Conservation (phyloP, 495 filamentous ascomycete genomes). For the Podospora pseudoanserina region DNA sequence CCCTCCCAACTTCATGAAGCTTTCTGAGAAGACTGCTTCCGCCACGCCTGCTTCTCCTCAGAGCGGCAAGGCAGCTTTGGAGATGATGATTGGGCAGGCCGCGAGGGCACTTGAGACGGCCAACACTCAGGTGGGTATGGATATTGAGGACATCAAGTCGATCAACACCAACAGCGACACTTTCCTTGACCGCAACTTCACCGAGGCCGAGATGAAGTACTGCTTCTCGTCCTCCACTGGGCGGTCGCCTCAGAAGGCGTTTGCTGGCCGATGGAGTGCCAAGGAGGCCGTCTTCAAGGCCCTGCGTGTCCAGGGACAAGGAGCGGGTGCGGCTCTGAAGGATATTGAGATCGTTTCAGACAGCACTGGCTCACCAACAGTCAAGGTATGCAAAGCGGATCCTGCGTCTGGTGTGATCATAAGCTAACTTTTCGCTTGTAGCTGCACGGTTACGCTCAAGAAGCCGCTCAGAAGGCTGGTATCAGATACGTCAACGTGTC, state of each 20-base stretch:
- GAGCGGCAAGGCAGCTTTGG: conserved; percentile 59
- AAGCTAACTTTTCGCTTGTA: conserved; percentile 46
- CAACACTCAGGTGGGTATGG: conserved; percentile 85
- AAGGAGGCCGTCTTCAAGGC: conserved; percentile 99
- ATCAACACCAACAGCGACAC: conserved; percentile 91
- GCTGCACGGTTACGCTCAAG: conserved; percentile 80
- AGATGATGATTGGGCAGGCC: conserved; percentile 52
- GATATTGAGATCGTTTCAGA: conserved; percentile 90
- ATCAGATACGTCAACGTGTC: conserved; percentile 85
- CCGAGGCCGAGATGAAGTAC: conserved; percentile 72
- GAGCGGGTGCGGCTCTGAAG: conserved; percentile 82
- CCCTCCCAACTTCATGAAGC: conserved; percentile 59
- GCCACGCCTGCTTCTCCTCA: background rate
- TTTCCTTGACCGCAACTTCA: conserved; percentile 95
- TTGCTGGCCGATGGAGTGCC: conserved; percentile 90
- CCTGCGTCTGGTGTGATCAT: conserved; percentile 2
- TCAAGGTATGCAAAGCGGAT: conserved; percentile 62
- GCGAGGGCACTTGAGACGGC: conserved; percentile 64
- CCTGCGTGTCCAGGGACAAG: conserved; percentile 80
- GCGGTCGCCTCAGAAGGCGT: conserved; percentile 68
- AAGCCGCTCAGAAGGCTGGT: conserved; percentile 75
- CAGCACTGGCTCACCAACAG: conserved; percentile 74
- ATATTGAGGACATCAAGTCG: conserved; percentile 79
- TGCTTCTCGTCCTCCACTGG: conserved; percentile 66
- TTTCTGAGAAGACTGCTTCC: conserved; percentile 40